Evolutionary conservation across 2,329 filamentous ascomycete genomes (phyloP).

Genomic region (Fusarium begoniae): DNA sequence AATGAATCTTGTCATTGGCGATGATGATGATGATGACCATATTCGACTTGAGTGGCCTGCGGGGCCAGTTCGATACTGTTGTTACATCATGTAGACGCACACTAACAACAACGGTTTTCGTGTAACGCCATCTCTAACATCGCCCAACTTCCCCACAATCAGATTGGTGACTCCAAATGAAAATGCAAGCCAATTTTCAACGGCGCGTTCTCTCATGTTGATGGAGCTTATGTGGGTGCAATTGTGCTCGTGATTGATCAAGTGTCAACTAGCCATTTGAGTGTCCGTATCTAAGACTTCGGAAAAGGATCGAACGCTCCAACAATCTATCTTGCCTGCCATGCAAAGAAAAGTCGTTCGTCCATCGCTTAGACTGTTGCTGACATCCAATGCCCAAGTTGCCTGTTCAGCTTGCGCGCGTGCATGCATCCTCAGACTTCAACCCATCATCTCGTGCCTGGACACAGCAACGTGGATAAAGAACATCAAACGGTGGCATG

Average conservation of each 20-base stretch:
- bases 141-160: conserved; percentile 18
- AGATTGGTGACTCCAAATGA: background rate
- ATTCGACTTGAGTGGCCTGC: conserved; percentile 22
- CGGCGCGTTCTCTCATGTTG: background rate
- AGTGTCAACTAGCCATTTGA: background rate
- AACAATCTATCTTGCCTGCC: background rate
- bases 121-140: conserved; percentile 25
- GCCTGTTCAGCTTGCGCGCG: conserved; percentile 1
- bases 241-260: background rate
- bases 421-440: conserved; percentile 12
- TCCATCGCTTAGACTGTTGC: background rate
- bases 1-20: conserved; percentile 1
- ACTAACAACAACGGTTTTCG: conserved; percentile 36
- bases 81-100: conserved; percentile 29
- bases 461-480: conserved; percentile 7
- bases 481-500: conserved; percentile 28
- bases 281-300: background rate
- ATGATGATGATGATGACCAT: conserved; percentile 18
- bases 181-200: background rate
- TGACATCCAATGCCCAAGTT: conserved; percentile 2
- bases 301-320: background rate
- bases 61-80: conserved; percentile 27
- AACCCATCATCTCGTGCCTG: background rate
- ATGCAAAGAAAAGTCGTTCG: background rate
- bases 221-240: background rate